Base-by-base conservation (phyloP, 2,329 filamentous ascomycete species). In the Thielaviopsis populi region DNA sequence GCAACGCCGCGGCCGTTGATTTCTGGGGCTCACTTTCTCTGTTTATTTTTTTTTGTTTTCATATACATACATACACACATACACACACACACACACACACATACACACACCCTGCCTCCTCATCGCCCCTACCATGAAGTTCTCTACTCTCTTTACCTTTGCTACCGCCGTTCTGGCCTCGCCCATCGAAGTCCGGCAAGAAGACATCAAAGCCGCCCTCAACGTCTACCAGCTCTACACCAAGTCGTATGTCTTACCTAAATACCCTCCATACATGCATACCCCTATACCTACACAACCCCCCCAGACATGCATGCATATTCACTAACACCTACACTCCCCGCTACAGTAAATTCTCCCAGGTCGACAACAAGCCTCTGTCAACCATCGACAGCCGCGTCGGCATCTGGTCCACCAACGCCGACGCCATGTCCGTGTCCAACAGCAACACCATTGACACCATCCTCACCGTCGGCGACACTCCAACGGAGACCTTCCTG, bases 291-390 rank as follows among this genome's bases (percentile, higher is more conserved):
- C 17, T 33, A 0, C 1, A 41, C 10, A n/a, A 46, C 30, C 19
- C 17, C 27, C n/a, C n/a, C n/a, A n/a, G n/a, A n/a, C n/a, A 8
- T 42, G 17, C 30, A 40, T 22, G 59, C 17, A 61, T 46, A 19
- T 1, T 6, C n/a, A 46, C 11, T 61, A 61, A 61, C 59, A 54
- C n/a, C n/a, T 19, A 3, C 13, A n/a, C n/a, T n/a, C n/a, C n/a
- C n/a, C 33, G 33, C 61, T 43, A 13, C 22, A 66, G 64, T n/a
- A 15, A 41, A 10, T 19, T 61, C 17, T 15, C 54, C 46, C 56
- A 61, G 15, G 41, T 66, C 46, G 54, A 66, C 54, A 30, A 61
- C 46, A 63, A 66, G 59, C 56, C 64, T 17, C 40, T 66, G 43
- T 46, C 56, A 15, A 27, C 58, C 41, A n/a, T 43, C 24, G 5